These are phyloP conservation scores for Apophysomyces trapeziformis DNA, from an alignment of 371 early-diverging fungal genomes.

Conservation along the genomic window DNA sequence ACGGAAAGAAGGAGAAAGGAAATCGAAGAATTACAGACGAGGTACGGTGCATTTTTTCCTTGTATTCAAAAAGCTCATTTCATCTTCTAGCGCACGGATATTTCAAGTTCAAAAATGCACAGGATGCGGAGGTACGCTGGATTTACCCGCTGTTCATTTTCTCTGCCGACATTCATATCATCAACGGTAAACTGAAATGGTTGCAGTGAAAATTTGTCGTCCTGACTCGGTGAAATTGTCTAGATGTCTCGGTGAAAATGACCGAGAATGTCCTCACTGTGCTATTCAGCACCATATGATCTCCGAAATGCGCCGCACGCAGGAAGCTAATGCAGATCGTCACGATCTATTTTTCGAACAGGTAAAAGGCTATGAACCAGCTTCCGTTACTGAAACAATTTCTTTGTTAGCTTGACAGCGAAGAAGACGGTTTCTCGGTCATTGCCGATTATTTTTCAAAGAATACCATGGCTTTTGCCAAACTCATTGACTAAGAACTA, in stretches of 20 bases:
- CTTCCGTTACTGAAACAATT: background rate
- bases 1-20: slow-evolving; percentile 76
- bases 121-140: slow-evolving; percentile 79
- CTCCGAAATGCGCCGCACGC: slow-evolving; percentile 74
- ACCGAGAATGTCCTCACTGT: slow-evolving; percentile 88
- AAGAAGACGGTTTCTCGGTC: slow-evolving; percentile 84
- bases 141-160: slow-evolving; percentile 91
- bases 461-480: slow-evolving; percentile 81
- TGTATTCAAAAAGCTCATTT: no score
- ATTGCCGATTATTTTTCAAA: slow-evolving; percentile 90
- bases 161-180: slow-evolving; percentile 94
- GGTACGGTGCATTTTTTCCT: slow-evolving; percentile 34
- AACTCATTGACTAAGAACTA: slow-evolving; percentile 62
- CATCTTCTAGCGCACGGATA: slow-evolving; percentile 56
- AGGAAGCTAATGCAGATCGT: slow-evolving; percentile 74
- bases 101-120: slow-evolving; percentile 92
- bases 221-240: background rate
- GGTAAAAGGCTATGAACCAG: slow-evolving; percentile 36
- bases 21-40: slow-evolving; percentile 79
- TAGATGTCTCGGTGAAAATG: slow-evolving; percentile 74
- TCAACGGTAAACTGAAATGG: slow-evolving; percentile 61
- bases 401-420: slow-evolving; percentile 62
- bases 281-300: slow-evolving; percentile 84
- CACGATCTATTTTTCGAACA: slow-evolving; percentile 83
- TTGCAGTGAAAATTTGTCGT: background rate